Evolutionary conservation across 176 grass and related monocot species (phyloP).

Genomic region (Saccharum spontaneum): DNA sequence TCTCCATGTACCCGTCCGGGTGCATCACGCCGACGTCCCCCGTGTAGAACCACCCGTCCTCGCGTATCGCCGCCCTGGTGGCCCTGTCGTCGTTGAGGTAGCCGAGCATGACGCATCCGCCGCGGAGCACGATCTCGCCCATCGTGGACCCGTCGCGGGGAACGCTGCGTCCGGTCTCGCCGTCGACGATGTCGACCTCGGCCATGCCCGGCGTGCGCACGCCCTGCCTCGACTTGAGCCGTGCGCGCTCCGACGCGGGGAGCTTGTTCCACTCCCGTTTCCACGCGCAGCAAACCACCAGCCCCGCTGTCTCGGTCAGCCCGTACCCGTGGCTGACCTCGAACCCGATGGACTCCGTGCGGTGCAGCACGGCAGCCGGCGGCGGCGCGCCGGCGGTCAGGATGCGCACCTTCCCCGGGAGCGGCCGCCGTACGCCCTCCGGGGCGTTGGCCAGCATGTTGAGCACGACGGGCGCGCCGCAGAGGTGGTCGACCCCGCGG

Average conservation of each 20-base stretch:
- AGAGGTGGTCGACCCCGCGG: constrained; percentile 68
- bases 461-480: constrained; percentile 87
- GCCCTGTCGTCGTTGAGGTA: background rate
- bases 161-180: background rate
- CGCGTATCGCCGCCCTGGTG: background rate
- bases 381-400: constrained; percentile 68
- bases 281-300: constrained; percentile 70
- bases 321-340: constrained; percentile 76
- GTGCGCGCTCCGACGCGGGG: constrained; percentile 56
- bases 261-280: constrained; percentile 69
- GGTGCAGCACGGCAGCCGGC: constrained; percentile 60
- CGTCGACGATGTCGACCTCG: background rate
- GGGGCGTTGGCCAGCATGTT: constrained; percentile 91
- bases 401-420: constrained; percentile 48
- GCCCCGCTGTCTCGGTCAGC: constrained; percentile 61
- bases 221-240: constrained; percentile 73
- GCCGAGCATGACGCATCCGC: background rate
- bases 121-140: background rate
- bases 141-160: background rate
- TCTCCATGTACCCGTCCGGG: constrained; percentile 75
- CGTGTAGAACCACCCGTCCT: constrained; percentile 75
- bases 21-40: constrained; percentile 80
- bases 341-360: constrained; percentile 69
- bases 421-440: constrained; percentile 36
- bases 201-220: constrained; percentile 28